These are phyloP conservation scores for Linderniella brevidens DNA, from an alignment of 257 asterid species.

Conservation along the genomic window DNA sequence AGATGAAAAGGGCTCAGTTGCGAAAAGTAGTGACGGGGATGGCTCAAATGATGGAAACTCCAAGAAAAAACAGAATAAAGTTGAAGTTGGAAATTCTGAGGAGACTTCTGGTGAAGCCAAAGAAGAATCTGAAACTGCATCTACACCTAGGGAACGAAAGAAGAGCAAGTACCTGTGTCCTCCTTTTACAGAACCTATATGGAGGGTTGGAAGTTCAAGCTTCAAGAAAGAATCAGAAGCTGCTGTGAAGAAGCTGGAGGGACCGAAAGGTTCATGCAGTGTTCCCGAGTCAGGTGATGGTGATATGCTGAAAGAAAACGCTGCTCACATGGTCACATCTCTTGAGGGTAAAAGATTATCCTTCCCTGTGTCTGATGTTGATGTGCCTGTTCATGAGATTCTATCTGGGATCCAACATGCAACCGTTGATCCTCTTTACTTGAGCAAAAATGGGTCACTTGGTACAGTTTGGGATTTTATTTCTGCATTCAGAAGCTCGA, in stretches of 20 bases:
- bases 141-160: slow-evolving; percentile 68
- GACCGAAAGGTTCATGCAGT: neutral
- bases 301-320: slow-evolving; percentile 3
- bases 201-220: slow-evolving; percentile 15
- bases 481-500: slow-evolving; percentile 37
- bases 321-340: neutral
- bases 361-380: slow-evolving; percentile 14
- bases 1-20: neutral
- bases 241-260: slow-evolving; percentile 14
- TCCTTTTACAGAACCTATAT: slow-evolving; percentile 30
- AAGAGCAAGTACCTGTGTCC: slow-evolving; percentile 71
- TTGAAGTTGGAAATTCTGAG: slow-evolving; percentile 11
- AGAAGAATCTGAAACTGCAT: slow-evolving; percentile 13
- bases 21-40: neutral
- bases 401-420: slow-evolving; percentile 23
- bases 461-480: slow-evolving; percentile 26
- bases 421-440: slow-evolving; percentile 27
- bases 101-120: slow-evolving; percentile 11
- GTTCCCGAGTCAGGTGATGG: slow-evolving; percentile 4
- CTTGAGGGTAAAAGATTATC: slow-evolving; percentile 9
- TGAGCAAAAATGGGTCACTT: slow-evolving; percentile 20
- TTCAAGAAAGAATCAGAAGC: slow-evolving; percentile 16
- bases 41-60: slow-evolving; percentile 9
- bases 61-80: slow-evolving; percentile 8
- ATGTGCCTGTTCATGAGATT: slow-evolving; percentile 19